Evolutionary conservation across 164 flowering plant genomes (phyloP).

Genomic region (Piper longum): DNA sequence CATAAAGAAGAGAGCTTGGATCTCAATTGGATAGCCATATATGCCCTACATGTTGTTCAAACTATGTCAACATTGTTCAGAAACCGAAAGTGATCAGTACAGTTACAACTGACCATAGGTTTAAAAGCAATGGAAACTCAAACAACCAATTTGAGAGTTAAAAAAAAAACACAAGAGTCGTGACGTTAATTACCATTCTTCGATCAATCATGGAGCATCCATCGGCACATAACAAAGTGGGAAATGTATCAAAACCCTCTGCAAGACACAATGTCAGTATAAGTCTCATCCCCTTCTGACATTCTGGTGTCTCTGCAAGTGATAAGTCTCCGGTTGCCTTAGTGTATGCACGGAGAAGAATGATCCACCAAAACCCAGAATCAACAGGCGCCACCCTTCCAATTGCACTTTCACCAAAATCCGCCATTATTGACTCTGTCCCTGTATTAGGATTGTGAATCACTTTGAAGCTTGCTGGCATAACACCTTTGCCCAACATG

Average conservation of each 20-base stretch:
- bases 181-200: conserved; percentile 14
- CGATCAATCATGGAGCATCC: conserved; percentile 27
- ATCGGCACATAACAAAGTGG: conserved; percentile 25
- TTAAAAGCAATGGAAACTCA: too few species aligned
- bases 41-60: conserved; percentile 17
- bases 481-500: conserved; percentile 24
- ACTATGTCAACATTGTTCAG: too few species aligned
- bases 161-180: too few species aligned
- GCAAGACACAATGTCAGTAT: conserved; percentile 20
- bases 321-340: conserved; percentile 26
- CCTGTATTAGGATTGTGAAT: conserved; percentile 19
- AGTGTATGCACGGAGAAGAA: conserved; percentile 24
- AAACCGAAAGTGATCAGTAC: too few species aligned
- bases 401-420: conserved; percentile 30
- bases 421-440: conserved; percentile 19
- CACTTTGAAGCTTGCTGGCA: conserved; percentile 31
- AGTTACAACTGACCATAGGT: too few species aligned
- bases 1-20: conserved; percentile 29
- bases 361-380: conserved; percentile 4
- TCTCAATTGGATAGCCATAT: conserved; percentile 29
- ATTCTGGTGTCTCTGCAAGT: conserved; percentile 21
- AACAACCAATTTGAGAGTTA: too few species aligned
- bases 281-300: conserved; percentile 26
- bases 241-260: conserved; percentile 27
- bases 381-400: conserved; percentile 31